Conservation (phyloP, 805 yeast genomes). For the Barnettozyma sucrosica region DNA sequence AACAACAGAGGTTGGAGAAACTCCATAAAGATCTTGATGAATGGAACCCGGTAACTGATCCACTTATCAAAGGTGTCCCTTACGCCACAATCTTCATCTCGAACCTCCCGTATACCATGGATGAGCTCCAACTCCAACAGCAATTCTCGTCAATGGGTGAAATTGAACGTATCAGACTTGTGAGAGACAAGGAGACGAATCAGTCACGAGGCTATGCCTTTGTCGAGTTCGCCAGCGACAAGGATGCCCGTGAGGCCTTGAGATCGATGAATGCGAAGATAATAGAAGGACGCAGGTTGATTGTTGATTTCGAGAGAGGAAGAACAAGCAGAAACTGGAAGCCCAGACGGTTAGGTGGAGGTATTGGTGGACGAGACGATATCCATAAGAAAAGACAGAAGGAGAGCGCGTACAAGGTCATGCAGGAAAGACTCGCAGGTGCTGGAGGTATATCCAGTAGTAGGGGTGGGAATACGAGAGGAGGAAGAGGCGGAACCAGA, state of each 20-base stretch:
- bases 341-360: slow-evolving; percentile 82
- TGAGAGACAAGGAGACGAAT: slow-evolving; percentile 44
- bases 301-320: slow-evolving; percentile 73
- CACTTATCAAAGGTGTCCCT: slow-evolving; percentile 64
- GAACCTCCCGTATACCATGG: slow-evolving; percentile 56
- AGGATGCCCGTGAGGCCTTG: slow-evolving; percentile 57
- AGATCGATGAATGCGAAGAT: slow-evolving; percentile 48
- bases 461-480: slow-evolving; percentile 10
- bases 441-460: slow-evolving; percentile 9
- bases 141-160: slow-evolving; percentile 62
- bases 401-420: slow-evolving; percentile 6
- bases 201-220: slow-evolving; percentile 82
- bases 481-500: slow-evolving; percentile 14
- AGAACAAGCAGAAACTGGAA: slow-evolving; percentile 60
- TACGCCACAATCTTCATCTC: slow-evolving; percentile 73
- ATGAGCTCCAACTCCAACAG: slow-evolving; percentile 64
- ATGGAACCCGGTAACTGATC: slow-evolving; percentile 57
- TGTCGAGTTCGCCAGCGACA: slow-evolving; percentile 56
- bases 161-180: slow-evolving; percentile 55
- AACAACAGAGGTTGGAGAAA: slow-evolving; percentile 19
- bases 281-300: slow-evolving; percentile 47
- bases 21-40: slow-evolving; percentile 31
- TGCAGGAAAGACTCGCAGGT: slow-evolving; percentile 8
- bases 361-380: slow-evolving; percentile 81
- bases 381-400: slow-evolving; percentile 29